phyloP scores from a whole-genome alignment of 768 basidiomycete species.

The Mycena venus region DNA sequence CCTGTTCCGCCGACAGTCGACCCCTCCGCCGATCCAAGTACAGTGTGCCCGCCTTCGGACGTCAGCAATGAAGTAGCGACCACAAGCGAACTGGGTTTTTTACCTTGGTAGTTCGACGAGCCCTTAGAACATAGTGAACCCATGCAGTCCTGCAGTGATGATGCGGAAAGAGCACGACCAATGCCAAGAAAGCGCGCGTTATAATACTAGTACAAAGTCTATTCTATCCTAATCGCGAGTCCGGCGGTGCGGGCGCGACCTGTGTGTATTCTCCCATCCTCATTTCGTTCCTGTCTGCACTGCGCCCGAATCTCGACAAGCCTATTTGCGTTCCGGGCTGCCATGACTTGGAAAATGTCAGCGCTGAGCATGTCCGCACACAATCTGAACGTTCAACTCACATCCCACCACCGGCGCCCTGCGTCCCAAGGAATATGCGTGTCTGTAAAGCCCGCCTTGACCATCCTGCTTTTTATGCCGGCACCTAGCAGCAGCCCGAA shows the following conservation, averaged over 20 bases:
- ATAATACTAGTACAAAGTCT: conserved; percentile 21
- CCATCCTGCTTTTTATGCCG: conserved; percentile 86
- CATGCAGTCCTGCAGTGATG: conserved; percentile 52
- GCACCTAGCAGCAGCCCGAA: conserved; percentile 89
- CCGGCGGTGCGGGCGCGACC: conserved; percentile 47
- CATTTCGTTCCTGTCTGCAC: conserved; percentile 47
- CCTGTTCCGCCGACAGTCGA: conserved; percentile 44
- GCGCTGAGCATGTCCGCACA: conserved; percentile 24
- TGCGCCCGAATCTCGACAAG: conserved; percentile 60
- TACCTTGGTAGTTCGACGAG: conserved; percentile 24
- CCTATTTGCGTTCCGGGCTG: conserved; percentile 64
- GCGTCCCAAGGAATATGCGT: conserved; percentile 73
- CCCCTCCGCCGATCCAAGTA: conserved; percentile 56
- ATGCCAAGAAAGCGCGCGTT: too few species aligned
- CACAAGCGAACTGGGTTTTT: not conserved
- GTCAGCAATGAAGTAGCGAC: not conserved
- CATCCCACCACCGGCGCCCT: conserved; percentile 89
- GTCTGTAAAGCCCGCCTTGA: conserved; percentile 77
- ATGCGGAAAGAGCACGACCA: conserved; percentile 1
- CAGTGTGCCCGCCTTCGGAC: conserved; percentile 56
- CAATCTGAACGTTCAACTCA: conserved; percentile 48
- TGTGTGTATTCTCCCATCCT: conserved; percentile 62
- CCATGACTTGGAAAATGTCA: conserved; percentile 58
- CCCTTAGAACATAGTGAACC: conserved; percentile 70
- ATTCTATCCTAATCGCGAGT: conserved; percentile 36